A percentile compares a stretch with the other conserved stretches of the same genome.
These are phyloP conservation scores for Geranomyces michiganensis DNA, from an alignment of 192 early-diverging fungal genomes.

Conservation along the genomic window DNA sequence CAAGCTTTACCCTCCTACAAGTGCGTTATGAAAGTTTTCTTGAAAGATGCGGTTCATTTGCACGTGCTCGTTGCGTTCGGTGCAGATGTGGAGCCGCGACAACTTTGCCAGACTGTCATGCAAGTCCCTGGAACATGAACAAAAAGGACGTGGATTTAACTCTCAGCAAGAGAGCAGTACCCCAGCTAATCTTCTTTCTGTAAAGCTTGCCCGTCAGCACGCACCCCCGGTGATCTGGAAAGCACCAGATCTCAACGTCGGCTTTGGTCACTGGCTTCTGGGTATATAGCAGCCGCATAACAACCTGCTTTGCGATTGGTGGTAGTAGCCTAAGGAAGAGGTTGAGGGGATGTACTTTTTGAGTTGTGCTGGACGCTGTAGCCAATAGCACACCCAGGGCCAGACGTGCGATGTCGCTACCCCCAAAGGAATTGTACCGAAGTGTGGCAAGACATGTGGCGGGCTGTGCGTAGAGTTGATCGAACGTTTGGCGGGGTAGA, in stretches of 20 bases:
- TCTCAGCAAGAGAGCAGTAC: too few relatives aligned
- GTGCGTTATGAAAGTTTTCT: constrained; percentile 47
- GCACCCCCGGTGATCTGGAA: constrained; percentile 7
- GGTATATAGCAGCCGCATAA: constrained; percentile 86
- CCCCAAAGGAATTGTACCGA: too few relatives aligned
- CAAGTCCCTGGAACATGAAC: constrained; percentile 49
- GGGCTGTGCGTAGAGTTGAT: constrained; percentile 81
- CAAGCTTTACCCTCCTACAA: constrained; percentile 46
- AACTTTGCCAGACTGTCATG: constrained; percentile 70
- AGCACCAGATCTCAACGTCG: constrained; percentile 69
- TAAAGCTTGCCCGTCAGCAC: not conserved
- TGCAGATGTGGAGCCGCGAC: constrained; percentile 70
- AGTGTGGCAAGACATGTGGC: constrained; percentile 93
- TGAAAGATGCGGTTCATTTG: constrained; percentile 52
- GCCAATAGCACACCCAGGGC: too few relatives aligned
- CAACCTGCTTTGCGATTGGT: constrained; percentile 81
- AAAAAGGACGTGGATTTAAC: too few relatives aligned
- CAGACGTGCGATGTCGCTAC: too few relatives aligned
- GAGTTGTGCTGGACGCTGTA: too few relatives aligned
- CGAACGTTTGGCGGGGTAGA: constrained; percentile 74
- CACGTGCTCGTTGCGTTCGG: constrained; percentile 33
- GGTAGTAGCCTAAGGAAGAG: constrained; percentile 67
- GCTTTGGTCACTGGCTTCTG: constrained; percentile 58
- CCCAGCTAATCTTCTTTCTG: not conserved
- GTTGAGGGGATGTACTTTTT: too few relatives aligned